These are phyloP conservation scores for Diddensiella caesifluorescens DNA, from an alignment of 805 yeast genomes.

Conservation along the genomic window DNA sequence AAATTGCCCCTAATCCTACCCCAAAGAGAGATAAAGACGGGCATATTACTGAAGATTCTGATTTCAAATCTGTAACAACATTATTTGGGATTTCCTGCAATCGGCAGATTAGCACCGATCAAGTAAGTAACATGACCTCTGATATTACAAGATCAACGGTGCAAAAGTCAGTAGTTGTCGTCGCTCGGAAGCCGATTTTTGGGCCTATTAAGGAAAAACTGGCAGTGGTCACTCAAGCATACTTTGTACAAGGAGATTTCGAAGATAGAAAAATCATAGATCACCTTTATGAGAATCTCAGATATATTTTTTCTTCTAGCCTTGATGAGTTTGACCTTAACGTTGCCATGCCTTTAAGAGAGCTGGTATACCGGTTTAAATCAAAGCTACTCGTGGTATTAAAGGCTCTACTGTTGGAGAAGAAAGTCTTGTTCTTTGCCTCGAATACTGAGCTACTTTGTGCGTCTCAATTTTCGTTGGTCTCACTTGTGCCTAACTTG, in stretches of 20 bases:
- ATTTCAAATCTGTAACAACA: slow-evolving; percentile 49
- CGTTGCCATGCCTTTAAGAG: slow-evolving; percentile 68
- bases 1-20: slow-evolving; percentile 41
- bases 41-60: slow-evolving; percentile 36
- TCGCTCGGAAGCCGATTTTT: slow-evolving; percentile 81
- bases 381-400: slow-evolving; percentile 58
- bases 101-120: slow-evolving; percentile 66
- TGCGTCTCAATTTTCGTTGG: slow-evolving; percentile 73
- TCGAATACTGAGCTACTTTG: slow-evolving; percentile 76
- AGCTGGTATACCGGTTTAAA: slow-evolving; percentile 54
- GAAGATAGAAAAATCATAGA: slow-evolving; percentile 63
- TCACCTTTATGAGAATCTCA: slow-evolving; percentile 59
- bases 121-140: slow-evolving; percentile 48
- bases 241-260: slow-evolving; percentile 76
- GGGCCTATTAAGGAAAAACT: slow-evolving; percentile 82
- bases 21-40: slow-evolving; percentile 36
- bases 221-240: slow-evolving; percentile 81
- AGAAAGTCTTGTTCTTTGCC: slow-evolving; percentile 68
- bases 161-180: slow-evolving; percentile 84
- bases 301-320: slow-evolving; percentile 31
- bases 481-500: slow-evolving; percentile 78
- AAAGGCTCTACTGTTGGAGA: slow-evolving; percentile 74
- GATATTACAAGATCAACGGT: slow-evolving; percentile 81
- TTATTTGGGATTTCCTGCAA: slow-evolving; percentile 95
- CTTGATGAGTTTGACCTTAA: slow-evolving; percentile 55